A percentile compares a stretch with the other conserved stretches of the same genome.
These are phyloP conservation scores for Gaeumannomyces tritici DNA, from an alignment of 2,329 filamentous ascomycete genomes.

Conservation along the genomic window DNA sequence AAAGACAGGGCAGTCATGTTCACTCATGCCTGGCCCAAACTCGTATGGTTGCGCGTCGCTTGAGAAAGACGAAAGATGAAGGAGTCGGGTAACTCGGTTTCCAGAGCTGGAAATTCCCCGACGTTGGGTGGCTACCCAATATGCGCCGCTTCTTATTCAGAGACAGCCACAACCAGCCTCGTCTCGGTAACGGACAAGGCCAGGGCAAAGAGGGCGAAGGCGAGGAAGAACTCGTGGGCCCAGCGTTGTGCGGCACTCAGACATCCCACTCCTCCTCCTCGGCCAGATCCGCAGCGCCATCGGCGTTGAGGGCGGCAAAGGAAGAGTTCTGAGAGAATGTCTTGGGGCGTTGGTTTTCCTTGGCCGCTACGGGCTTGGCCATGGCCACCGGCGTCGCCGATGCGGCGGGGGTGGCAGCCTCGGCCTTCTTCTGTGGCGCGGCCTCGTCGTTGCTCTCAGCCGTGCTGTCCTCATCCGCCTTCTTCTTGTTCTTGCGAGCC, in stretches of 20 bases:
- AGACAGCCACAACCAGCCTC: not conserved
- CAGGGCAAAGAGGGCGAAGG: not conserved
- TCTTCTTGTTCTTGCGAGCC: slow-evolving; percentile 31
- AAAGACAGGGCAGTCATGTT: not conserved
- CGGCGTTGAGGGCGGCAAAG: slow-evolving; percentile 38
- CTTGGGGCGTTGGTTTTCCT: slow-evolving; percentile 20
- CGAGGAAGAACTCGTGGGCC: not conserved
- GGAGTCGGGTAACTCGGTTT: too few relatives aligned
- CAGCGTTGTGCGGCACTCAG: slow-evolving; percentile 11
- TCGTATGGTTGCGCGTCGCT: not conserved
- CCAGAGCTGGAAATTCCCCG: not conserved
- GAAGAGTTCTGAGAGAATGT: slow-evolving; percentile 29
- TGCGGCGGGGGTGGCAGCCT: slow-evolving; percentile 13
- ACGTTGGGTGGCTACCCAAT: not conserved
- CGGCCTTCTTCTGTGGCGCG: slow-evolving; percentile 9
- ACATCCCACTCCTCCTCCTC: slow-evolving; percentile 43
- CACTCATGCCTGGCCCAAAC: not conserved
- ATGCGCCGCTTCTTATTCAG: not conserved
- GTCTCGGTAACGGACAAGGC: not conserved
- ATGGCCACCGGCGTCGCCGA: slow-evolving; percentile 11
- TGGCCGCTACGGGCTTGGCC: slow-evolving; percentile 12
- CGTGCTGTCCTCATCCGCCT: slow-evolving; percentile 18
- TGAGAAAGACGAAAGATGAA: not conserved
- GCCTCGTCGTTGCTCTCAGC: slow-evolving; percentile 17
- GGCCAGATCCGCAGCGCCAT: slow-evolving; percentile 28